Base-by-base conservation (phyloP, 2,329 filamentous ascomycete species). In the Pseudogymnoascus sp. region DNA sequence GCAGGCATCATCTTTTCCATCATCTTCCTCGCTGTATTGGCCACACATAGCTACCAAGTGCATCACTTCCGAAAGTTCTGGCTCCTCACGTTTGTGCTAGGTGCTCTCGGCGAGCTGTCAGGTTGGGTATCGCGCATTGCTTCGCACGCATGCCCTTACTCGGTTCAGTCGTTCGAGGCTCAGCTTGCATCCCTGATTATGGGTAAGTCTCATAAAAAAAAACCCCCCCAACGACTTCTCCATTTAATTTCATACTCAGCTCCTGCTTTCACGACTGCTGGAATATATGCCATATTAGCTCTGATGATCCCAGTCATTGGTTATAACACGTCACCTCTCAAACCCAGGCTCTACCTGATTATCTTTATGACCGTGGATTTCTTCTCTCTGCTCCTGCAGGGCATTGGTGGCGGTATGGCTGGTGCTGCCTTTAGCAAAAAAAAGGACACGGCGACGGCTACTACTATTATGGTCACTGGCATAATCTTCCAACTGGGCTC, bases 261-360 rank as follows among this genome's bases (percentile, higher is more conserved):
- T 24, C 68, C 68, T 10, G 63, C 84, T 38, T 79, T 86, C 64
- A 78, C 85, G 74, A 85, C 83, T 74, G 82, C 84, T 67, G 80
- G 80, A 70, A 80, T 87, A 72, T 87, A 87, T 75, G 79, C 87
- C 19, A 86, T 82, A 4, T 81, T 87, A 65, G 84, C 85, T 73
- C 83, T 85, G 75, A 73, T 84, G 67, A 78, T 80, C 65, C 75
- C 82, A 31, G 73, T 78, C 46, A 75, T 85, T 65, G 77, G 76
- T 73, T 77, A 80, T 11, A 43, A 68, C 37, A 75, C 82, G 60
- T 84, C 82, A 12, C 81, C 81, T 65, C 65, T 86, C 61, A 74
- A 73, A 1, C 80, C 83, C n/a, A 73, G 72, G 16, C 76, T 78
- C 67, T 85, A 83, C 71, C 82, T 83, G 3, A 77, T 79, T 69